phyloP scores from a whole-genome alignment of 331 rosid species.

The Telfairia occidentalis region DNA sequence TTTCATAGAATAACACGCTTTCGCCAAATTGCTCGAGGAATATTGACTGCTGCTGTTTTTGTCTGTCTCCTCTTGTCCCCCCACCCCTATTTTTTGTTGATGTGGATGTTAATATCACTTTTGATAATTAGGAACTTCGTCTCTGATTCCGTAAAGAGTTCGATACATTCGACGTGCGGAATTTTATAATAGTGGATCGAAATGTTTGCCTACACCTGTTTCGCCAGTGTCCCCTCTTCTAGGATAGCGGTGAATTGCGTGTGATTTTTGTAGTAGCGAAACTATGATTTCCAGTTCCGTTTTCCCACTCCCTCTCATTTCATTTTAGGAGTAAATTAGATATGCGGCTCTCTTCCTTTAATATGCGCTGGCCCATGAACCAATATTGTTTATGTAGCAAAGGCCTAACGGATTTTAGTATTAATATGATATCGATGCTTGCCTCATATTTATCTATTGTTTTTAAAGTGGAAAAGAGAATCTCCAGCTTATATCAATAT shows the following conservation, averaged over 20 bases:
- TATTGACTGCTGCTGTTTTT: neutral
- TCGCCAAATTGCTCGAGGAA: neutral
- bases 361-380: neutral
- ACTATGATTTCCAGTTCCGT: neutral
- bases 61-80: neutral
- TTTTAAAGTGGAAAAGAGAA: neutral
- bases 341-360: neutral
- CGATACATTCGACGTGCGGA: neutral
- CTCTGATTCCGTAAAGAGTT: neutral
- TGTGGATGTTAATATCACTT: neutral
- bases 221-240: neutral
- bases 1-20: neutral
- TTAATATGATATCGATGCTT: neutral
- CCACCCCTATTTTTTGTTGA: neutral
- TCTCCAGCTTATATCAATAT: neutral
- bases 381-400: neutral
- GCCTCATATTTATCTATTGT: neutral
- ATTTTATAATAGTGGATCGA: neutral
- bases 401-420: neutral
- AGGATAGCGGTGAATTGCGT: neutral
- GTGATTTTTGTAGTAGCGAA: neutral
- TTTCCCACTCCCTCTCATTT: neutral
- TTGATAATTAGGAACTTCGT: neutral
- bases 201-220: neutral
- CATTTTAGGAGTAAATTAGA: neutral